phyloP scores from a whole-genome alignment of 1,284 basidiomycete genomes.

The Leccinum pachyderme region DNA sequence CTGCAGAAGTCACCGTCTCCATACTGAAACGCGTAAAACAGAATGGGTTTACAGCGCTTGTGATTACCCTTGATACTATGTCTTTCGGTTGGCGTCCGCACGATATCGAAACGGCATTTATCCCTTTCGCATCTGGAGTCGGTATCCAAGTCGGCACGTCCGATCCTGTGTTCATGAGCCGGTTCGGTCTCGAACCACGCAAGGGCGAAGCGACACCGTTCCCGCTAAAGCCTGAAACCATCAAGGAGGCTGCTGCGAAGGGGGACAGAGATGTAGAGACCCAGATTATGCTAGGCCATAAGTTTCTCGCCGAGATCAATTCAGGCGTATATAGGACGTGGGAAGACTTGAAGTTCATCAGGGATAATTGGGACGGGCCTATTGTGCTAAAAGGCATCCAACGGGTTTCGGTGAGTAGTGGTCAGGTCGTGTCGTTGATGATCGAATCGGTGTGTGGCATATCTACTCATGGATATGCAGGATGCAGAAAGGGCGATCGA shows the following conservation, averaged over 20 bases:
- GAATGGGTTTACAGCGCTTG: conserved; percentile 50
- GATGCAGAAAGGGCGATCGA: conserved; percentile 75
- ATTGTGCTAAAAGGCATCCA: conserved; percentile 74
- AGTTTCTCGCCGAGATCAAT: conserved; percentile 59
- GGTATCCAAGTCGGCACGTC: conserved; percentile 43
- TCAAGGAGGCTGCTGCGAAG: conserved; percentile 37
- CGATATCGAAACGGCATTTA: conserved; percentile 39
- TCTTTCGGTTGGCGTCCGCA: conserved; percentile 48
- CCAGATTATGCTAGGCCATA: conserved; percentile 44
- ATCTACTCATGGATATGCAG: conserved; percentile 27
- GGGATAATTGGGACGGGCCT: conserved; percentile 70
- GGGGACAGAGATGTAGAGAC: conserved; percentile 47
- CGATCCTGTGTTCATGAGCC: conserved; percentile 54
- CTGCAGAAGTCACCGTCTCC: conserved; percentile 44
- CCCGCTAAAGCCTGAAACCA: conserved; percentile 53
- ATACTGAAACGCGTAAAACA: conserved; percentile 50
- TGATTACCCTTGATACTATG: conserved; percentile 54
- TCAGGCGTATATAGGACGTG: conserved; percentile 62
- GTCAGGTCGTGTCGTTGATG: neutral
- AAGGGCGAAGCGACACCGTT: conserved; percentile 40
- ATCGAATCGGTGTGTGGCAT: neutral
- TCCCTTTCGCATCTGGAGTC: conserved; percentile 43
- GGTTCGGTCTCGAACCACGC: conserved; percentile 32
- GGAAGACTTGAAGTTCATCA: conserved; percentile 64
- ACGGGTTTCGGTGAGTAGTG: conserved; percentile 41